These are phyloP conservation scores for Diddensiella transvaalensis DNA, from an alignment of 805 yeast species.

Conservation along the genomic window DNA sequence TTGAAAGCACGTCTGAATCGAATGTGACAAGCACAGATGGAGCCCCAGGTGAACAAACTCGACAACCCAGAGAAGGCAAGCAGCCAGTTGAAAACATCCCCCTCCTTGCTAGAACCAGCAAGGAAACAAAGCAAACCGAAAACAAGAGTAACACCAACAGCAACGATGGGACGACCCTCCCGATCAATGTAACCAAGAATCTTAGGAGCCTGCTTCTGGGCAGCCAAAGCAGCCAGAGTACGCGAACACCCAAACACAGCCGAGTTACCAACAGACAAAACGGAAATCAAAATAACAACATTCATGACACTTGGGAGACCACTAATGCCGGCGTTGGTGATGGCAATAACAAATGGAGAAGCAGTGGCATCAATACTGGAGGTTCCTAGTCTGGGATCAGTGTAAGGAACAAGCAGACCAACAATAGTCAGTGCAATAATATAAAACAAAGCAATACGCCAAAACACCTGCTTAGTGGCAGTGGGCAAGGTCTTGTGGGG, in stretches of 20 bases:
- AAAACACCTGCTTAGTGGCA: conserved; percentile 70
- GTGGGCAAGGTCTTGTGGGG: conserved; percentile 60
- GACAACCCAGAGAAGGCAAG: conserved; percentile 62
- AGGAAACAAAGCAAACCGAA: conserved; percentile 60
- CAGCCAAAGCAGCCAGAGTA: conserved; percentile 59
- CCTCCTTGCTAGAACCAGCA: conserved; percentile 50
- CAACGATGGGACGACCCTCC: conserved; percentile 63
- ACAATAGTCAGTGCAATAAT: conserved; percentile 48
- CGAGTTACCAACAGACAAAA: conserved; percentile 68
- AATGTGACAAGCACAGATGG: conserved; percentile 56
- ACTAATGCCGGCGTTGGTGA: conserved; percentile 56
- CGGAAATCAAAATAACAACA: conserved; percentile 63
- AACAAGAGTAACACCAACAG: conserved; percentile 46
- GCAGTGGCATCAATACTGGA: conserved; percentile 58
- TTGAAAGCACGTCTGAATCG: conserved; percentile 61
- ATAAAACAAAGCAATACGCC: conserved; percentile 67
- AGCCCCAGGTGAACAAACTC: conserved; percentile 60
- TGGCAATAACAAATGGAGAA: conserved; percentile 77
- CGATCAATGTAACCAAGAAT: conserved; percentile 59
- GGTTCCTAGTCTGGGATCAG: conserved; percentile 44
- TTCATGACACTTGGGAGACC: conserved; percentile 66
- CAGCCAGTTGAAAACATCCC: conserved; percentile 60
- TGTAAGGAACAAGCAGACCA: conserved; percentile 63
- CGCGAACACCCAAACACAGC: conserved; percentile 70
- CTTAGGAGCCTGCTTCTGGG: conserved; percentile 59